phyloP scores from a whole-genome alignment of 2,329 filamentous ascomycete genomes.

The Cordyceps tenuipes region DNA sequence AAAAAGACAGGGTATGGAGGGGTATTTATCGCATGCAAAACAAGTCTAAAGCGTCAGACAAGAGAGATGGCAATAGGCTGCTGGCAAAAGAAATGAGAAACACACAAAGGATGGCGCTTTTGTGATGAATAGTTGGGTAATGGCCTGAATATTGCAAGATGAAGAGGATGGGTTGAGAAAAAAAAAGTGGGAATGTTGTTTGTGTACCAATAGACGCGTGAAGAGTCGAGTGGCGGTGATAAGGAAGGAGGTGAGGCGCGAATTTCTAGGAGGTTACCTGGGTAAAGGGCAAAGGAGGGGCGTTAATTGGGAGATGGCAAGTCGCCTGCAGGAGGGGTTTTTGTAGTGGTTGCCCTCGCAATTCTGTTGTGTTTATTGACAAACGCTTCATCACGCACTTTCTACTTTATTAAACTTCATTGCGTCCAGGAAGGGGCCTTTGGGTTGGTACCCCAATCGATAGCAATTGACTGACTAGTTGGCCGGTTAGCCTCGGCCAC shows the following conservation, averaged over 20 bases:
- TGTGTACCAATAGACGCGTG: neutral
- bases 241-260: neutral
- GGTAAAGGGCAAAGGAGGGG: neutral
- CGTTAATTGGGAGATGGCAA: no score
- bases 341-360: neutral
- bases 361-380: no score
- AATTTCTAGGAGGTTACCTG: neutral
- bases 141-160: neutral
- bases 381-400: no score
- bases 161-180: neutral
- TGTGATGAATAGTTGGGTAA: neutral
- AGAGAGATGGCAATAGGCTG: neutral
- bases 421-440: no score
- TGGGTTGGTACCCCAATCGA: no score
- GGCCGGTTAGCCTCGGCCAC: no score
- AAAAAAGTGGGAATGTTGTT: slow-evolving; percentile 10
- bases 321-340: neutral
- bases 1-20: slow-evolving; percentile 5
- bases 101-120: neutral
- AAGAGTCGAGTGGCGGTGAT: slow-evolving; percentile 12
- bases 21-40: slow-evolving; percentile 7
- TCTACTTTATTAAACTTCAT: no score
- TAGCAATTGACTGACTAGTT: no score
- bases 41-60: neutral
- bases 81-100: neutral